Evolutionary conservation across 1,284 basidiomycete genomes (phyloP), one percentile per base, ranked within the genome.

Genomic region (Agaricales sp.): DNA sequence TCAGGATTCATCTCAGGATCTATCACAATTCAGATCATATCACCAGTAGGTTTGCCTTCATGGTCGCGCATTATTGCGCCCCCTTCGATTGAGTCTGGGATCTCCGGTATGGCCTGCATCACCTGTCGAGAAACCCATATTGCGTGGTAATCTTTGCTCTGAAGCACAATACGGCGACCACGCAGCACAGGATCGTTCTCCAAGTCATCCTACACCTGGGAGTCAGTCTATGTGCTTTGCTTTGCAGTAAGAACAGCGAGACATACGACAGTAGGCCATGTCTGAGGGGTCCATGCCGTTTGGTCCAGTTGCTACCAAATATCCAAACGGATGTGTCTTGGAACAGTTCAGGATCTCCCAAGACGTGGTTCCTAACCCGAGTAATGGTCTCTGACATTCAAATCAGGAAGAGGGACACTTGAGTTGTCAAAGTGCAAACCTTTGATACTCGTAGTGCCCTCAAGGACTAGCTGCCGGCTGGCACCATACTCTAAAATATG

Each of bases 281-380:
- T 6, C 16, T 8, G 39, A n/a, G 39, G 39, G 1, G 77, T 66
- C 85, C 84, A 87, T 46, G 73, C 67, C 11, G 90, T 95, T 64
- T 96, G 92, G 63, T 96, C 92, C 92, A 96, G 2, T 91, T 92
- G 63, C 87, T 81, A 1, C 92, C 92, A 52, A 84, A 75, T 26
- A 95, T 74, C 64, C 82, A 83, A 49, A 74, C 77, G 12, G 77
- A 73, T 22, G 67, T 72, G 56, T 84, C 71, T 38, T 68, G 67
- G 25, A 70, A 61, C 19, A 83, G 62, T 45, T 80, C 75, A 0
- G 74, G 72, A 54, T 80, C 72, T 16, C 71, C 61, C 11, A 78
- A 63, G 49, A 92, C 82, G 60, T 82, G 88, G 2, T 73, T 62
- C 52, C 78, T 77, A 25, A 92, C 75, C 48, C 78, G 74, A 1